A percentile compares a stretch with the other conserved stretches of the same genome.
Conservation (phyloP, 106 monocot genomes). For the Apostasia shenzhenica region DNA sequence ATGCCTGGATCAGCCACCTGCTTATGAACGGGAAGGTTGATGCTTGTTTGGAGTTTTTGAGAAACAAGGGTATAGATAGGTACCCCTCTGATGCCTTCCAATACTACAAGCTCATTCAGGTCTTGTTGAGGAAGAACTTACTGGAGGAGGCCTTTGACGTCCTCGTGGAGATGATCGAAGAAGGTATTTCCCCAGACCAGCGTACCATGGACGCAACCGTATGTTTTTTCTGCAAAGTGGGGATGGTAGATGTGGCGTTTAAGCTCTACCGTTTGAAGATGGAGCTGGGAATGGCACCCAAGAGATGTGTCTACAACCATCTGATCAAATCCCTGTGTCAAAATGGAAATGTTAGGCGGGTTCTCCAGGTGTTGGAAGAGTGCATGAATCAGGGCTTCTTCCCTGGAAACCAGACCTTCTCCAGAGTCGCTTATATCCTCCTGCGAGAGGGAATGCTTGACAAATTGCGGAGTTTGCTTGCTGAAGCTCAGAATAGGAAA, state of each 20-base stretch:
- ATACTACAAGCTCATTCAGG: conserved; percentile 43
- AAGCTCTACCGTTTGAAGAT: conserved; percentile 44
- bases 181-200: conserved; percentile 47
- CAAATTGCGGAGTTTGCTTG: conserved; percentile 51
- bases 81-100: conserved; percentile 29
- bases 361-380: conserved; percentile 50
- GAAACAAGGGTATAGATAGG: conserved; percentile 45
- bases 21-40: conserved; percentile 29
- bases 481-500: conserved; percentile 42
- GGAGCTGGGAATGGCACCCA: conserved; percentile 66
- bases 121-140: conserved; percentile 36
- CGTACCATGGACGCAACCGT: conserved; percentile 57
- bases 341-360: conserved; percentile 37
- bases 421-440: conserved; percentile 37
- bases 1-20: conserved; percentile 37
- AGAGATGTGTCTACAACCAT: conserved; percentile 36
- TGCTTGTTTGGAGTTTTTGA: conserved; percentile 47
- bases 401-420: conserved; percentile 53
- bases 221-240: conserved; percentile 92
- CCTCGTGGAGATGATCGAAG: conserved; percentile 75
- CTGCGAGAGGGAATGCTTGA: conserved; percentile 53
- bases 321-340: conserved; percentile 63
- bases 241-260: conserved; percentile 63
- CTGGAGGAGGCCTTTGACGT: conserved; percentile 58
- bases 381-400: conserved; percentile 61